A percentile compares a stretch with the other conserved stretches of the same genome.
Evolutionary conservation across 2,329 filamentous ascomycete species (phyloP).

Genomic region (Aspergillus ibericus): DNA sequence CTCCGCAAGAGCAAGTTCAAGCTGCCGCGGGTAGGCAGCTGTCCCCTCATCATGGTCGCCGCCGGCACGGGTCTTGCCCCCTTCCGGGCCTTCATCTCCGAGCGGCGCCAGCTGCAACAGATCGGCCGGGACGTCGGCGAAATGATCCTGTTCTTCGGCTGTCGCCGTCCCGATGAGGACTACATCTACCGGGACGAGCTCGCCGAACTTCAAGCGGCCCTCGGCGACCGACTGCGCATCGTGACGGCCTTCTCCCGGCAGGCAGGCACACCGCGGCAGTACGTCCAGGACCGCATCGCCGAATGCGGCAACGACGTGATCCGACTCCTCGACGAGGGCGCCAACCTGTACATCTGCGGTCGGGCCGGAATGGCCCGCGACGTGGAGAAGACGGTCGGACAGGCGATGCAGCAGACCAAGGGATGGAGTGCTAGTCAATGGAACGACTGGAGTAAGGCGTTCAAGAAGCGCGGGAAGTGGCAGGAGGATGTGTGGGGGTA

Average conservation of each 20-base stretch:
- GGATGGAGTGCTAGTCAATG: constrained; percentile 43
- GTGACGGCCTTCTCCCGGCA: constrained; percentile 32
- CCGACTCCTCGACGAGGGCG: constrained; percentile 38
- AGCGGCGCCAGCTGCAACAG: constrained; percentile 39
- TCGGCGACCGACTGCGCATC: constrained; percentile 21
- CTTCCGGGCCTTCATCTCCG: constrained; percentile 46
- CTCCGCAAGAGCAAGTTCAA: constrained; percentile 97
- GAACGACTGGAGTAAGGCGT: constrained; percentile 48
- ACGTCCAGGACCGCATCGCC: constrained; percentile 43
- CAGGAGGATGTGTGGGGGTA: constrained; percentile 54
- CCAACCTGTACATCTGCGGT: constrained; percentile 45
- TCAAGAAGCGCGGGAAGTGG: constrained; percentile 55
- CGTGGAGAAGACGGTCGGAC: constrained; percentile 41
- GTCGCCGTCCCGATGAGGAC: constrained; percentile 37
- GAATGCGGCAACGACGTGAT: constrained; percentile 32
- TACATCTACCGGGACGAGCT: constrained; percentile 38
- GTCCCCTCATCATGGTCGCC: constrained; percentile 55
- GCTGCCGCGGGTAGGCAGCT: constrained; percentile 58
- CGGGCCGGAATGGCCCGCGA: constrained; percentile 42
- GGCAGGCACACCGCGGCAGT: constrained; percentile 22
- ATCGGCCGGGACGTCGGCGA: constrained; percentile 39
- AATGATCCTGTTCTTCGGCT: constrained; percentile 47
- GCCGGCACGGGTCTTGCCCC: constrained; percentile 55
- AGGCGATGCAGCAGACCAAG: constrained; percentile 36
- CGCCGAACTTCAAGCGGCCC: constrained; percentile 20